Percentiles rank a stretch among this genome's conserved stretches.
These are phyloP conservation scores for Erucastrum elatum DNA, from an alignment of 345 rosid genomes.

Conservation along the genomic window DNA sequence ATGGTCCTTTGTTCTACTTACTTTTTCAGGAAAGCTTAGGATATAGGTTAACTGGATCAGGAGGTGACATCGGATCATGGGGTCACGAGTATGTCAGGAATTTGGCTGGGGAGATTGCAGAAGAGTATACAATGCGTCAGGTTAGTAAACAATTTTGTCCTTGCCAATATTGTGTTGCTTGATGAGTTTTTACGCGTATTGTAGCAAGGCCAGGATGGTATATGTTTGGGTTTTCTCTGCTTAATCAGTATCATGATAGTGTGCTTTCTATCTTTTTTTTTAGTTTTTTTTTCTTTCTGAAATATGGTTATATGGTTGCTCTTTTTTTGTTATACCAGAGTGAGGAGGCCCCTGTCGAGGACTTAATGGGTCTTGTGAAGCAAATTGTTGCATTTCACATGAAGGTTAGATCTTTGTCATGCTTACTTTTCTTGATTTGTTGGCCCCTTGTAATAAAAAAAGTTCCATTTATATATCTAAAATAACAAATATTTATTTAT, in stretches of 20 bases:
- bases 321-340: conserved; percentile 42
- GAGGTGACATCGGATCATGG: conserved; percentile 95
- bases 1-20: conserved; percentile 13
- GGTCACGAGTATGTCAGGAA: conserved; percentile 98
- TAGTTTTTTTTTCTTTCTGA: background rate
- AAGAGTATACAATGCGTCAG: conserved; percentile 75
- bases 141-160: conserved; percentile 44
- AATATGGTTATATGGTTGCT: conserved; percentile 5
- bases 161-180: conserved; percentile 6
- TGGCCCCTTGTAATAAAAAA: conserved; percentile 3
- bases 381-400: conserved; percentile 95
- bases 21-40: conserved; percentile 79
- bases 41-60: conserved; percentile 83
- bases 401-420: conserved; percentile 56
- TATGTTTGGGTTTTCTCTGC: conserved; percentile 14
- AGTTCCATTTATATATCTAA: conserved; percentile 16
- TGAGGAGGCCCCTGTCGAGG: conserved; percentile 63
- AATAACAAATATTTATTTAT: background rate
- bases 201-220: background rate
- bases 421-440: background rate
- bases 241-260: conserved; percentile 10
- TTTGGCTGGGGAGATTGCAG: conserved; percentile 85
- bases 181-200: conserved; percentile 6
- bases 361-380: conserved; percentile 78
- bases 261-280: background rate